Evolutionary conservation across 2,329 filamentous ascomycete genomes (phyloP).

Genomic region (Fusarium chlamydosporum): DNA sequence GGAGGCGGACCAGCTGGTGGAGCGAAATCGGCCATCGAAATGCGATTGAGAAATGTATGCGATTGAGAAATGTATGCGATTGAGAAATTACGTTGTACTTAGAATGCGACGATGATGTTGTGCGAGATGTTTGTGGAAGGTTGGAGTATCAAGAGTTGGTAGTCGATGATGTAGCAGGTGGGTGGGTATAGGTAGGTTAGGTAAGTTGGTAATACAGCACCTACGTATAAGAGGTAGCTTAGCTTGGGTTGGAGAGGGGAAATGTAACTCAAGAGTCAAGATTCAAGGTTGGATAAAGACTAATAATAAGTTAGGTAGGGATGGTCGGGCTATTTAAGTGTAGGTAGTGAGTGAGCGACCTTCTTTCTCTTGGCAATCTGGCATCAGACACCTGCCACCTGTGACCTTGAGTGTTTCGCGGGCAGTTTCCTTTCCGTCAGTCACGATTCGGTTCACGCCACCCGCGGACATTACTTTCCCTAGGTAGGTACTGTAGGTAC

Average conservation of each 20-base stretch:
- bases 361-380: conserved; percentile 30
- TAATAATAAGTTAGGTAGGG: conserved; percentile 13
- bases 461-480: conserved; percentile 12
- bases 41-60: conserved; percentile 10
- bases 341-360: conserved; percentile 14
- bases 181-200: conserved; percentile 19
- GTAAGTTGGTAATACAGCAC: conserved; percentile 1
- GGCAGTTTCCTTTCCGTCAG: conserved; percentile 4
- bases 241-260: conserved; percentile 24
- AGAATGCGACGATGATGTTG: conserved; percentile 1
- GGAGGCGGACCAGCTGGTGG: conserved; percentile 69
- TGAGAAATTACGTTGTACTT: background rate
- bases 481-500: no score
- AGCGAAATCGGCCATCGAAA: conserved; percentile 67
- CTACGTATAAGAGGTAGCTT: background rate
- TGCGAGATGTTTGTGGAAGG: conserved; percentile 6
- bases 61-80: conserved; percentile 10
- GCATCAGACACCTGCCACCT: conserved; percentile 31
- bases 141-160: conserved; percentile 6
- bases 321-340: conserved; percentile 33
- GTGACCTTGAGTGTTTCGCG: conserved; percentile 38
- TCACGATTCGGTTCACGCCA: conserved; percentile 25
- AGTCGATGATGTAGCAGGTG: conserved; percentile 41
- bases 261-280: conserved; percentile 10
- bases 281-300: conserved; percentile 6